Evolutionary conservation across 2,329 filamentous ascomycete species (phyloP), one percentile per base, ranked within the genome.

Genomic region (Fusarium subglutinans): DNA sequence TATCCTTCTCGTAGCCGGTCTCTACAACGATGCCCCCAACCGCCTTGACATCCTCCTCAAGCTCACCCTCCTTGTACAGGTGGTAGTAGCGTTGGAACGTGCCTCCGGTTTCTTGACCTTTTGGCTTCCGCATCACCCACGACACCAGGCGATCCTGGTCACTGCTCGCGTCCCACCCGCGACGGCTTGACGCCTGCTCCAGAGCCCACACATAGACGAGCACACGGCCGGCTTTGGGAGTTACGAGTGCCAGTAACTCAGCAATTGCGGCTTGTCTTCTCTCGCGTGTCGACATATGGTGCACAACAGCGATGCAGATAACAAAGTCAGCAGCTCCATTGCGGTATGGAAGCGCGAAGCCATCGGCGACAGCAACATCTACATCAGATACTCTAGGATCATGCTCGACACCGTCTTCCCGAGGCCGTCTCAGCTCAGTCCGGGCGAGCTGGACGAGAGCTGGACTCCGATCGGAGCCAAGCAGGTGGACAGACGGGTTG

Each of bases 171-270:
- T 95, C 91, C 96, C 96, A 99, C 6, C 96, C 96, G 72, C 96
- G 87, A 65, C 96, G 90, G 82, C 95, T 98, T 66, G 86, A 86
- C 77, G 92, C 92, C 84, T 99, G 96, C 86, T 99, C 96, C 26
- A 99, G 87, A 2, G 96, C 96, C 96, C 96, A 98, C 24, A 97
- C 96, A 81, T 96, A 98, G 58, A 98, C 87, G 64, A 98, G 85
- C 22, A 93, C 92, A 80, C 88, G 90, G 3, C 94, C 94, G 0
- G 90, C 91, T 6, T 84, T 85, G 69, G 77, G 77, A 30, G 82
- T 85, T 62, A 98, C 84, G 55, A 91, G 91, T 57, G 89, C 87
- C 74, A 98, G 84, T 55, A 98, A 89, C 45, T 89, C 88, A 54
- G 85, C 84, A 24, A 98, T 89, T 35, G 93, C 95, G 72, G 92